Conservation (phyloP, 2,329 filamentous ascomycete species). For the Epichloe sp. region DNA sequence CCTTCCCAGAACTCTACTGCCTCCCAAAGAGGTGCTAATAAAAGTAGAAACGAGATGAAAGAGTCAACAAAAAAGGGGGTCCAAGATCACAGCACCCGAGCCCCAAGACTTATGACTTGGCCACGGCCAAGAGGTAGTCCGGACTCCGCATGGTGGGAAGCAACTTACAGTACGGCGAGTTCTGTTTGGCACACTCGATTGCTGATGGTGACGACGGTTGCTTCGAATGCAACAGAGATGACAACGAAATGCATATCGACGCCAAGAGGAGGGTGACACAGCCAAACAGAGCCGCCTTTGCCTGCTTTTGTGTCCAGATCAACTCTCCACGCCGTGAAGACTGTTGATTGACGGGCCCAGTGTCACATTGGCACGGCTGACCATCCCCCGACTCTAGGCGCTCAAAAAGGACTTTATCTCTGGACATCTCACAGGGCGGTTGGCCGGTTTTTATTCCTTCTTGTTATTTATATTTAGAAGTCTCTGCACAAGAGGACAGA, state of each 20-base stretch:
- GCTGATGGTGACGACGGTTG: neutral
- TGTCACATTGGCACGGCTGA: neutral
- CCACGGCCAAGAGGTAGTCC: too few relatives aligned
- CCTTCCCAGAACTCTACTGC: slow-evolving; percentile 4
- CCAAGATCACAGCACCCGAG: too few relatives aligned
- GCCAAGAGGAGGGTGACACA: neutral
- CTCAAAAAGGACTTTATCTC: neutral
- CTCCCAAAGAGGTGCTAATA: slow-evolving; percentile 1
- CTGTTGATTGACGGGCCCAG: neutral
- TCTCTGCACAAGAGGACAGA: too few relatives aligned
- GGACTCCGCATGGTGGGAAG: too few relatives aligned
- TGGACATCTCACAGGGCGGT: neutral
- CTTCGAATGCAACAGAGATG: neutral
- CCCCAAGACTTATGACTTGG: too few relatives aligned
- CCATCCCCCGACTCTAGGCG: neutral
- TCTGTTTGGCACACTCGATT: neutral
- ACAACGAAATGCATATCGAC: neutral
- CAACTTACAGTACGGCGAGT: neutral
- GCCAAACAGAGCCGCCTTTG: neutral
- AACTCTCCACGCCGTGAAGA: neutral
- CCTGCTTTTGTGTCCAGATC: neutral
- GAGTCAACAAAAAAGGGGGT: too few relatives aligned
- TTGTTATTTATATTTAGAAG: neutral
- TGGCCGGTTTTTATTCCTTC: neutral
- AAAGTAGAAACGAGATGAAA: neutral